Evolutionary conservation across 1,284 basidiomycete species (phyloP), one percentile per base, ranked within the genome.

Genomic region (Pseudozyma sp.): DNA sequence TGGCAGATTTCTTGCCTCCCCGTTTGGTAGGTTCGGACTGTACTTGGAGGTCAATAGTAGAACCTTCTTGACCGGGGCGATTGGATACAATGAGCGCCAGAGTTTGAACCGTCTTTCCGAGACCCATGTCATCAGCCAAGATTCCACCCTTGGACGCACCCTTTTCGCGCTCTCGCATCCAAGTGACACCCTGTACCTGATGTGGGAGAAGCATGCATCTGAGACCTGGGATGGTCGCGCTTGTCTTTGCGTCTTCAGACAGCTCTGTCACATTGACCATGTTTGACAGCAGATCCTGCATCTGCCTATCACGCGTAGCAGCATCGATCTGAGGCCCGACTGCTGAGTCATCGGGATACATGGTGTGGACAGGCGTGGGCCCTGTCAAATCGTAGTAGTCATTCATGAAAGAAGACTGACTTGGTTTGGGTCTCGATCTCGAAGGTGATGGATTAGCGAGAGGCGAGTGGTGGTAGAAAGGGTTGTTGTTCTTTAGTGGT

Each of bases 11-110:
- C 9, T 70, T 63, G 43, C 63, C 70, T 35, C 49, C 55, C 11
- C 55, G 52, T 39, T 67, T 62, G 14, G 43, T 8, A 36, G 57
- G 25, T 10, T 57, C 58, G 7, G 47, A 39, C 12, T 58, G 59
- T 13, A 61, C 35, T 1, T 70, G 52, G 7, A 87, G 7, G 95
- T 95, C 52, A 92, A 95, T 4, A 95, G 89, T 0, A 93, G 95
- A 78, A 92, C 95, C n/a, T 10, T 63, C 54, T 18, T 61, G 56
- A 18, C 73, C 94, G 0, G 95, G 94, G 11, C 97, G 87, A 78
- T 97, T 96, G 0, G 95, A 95, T 1, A 96, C 93, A 61, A 98
- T 87, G 48, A 98, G 89, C 83, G 95, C 90, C 48, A 97, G 97
- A 0, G 91, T 93, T 88, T 97, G 95, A 0, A 97, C 88, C 0